These are phyloP conservation scores for Lophiostoma macrostomum DNA, from an alignment of 495 filamentous ascomycete genomes.

Conservation along the genomic window DNA sequence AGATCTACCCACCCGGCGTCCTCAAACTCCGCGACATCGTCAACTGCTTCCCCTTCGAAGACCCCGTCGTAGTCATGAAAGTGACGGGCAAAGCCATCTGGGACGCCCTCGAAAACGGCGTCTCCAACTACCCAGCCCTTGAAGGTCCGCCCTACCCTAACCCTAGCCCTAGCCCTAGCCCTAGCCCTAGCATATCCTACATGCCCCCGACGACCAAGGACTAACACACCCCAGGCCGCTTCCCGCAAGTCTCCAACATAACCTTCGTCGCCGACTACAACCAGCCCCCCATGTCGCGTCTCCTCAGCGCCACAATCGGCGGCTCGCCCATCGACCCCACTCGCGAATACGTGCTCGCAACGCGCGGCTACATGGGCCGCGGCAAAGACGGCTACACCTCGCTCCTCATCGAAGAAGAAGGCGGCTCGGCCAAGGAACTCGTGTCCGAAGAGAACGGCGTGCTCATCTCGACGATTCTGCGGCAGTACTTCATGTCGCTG, in stretches of 20 bases:
- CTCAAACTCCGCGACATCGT: constrained; percentile 70
- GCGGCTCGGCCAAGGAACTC: constrained; percentile 70
- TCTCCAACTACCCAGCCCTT: constrained; percentile 74
- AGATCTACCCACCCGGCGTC: constrained; percentile 79
- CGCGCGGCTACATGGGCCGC: constrained; percentile 78
- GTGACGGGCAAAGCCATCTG: constrained; percentile 63
- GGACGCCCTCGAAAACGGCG: constrained; percentile 77
- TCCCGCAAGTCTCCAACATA: constrained; percentile 82
- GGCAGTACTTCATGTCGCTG: constrained; percentile 84
- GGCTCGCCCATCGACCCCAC: constrained; percentile 53
- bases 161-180: background rate
- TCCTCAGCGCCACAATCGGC: constrained; percentile 59
- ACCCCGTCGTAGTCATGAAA: constrained; percentile 76
- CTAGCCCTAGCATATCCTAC: background rate
- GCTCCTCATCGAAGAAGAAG: constrained; percentile 64
- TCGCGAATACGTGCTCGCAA: constrained; percentile 63
- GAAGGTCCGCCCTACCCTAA: constrained; percentile 53
- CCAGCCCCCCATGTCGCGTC: constrained; percentile 56
- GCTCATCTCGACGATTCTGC: constrained; percentile 75
- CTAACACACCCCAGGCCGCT: constrained; percentile 45
- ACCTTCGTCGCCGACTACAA: constrained; percentile 63
- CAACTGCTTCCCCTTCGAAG: constrained; percentile 77
- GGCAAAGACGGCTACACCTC: constrained; percentile 83
- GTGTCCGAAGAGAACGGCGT: constrained; percentile 83
- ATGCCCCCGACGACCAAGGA: background rate